Conservation (phyloP, 2,329 filamentous ascomycete genomes). For the Fusarium graminum region DNA sequence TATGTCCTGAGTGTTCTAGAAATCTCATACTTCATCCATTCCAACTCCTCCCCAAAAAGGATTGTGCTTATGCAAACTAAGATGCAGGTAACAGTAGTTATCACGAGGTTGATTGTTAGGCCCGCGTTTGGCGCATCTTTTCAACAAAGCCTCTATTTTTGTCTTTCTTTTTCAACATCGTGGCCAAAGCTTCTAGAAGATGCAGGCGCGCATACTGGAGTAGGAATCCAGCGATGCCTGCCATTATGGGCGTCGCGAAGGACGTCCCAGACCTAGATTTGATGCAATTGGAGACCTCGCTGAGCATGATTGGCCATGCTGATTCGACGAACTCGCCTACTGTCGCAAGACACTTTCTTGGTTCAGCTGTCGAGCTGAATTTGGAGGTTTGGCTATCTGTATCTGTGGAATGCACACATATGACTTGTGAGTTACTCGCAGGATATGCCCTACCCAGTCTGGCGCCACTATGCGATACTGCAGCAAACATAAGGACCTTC, state of each 20-base stretch:
- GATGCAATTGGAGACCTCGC: neutral
- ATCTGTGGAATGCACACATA: no score
- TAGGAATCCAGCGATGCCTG: constrained; percentile 11
- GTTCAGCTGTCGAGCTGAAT: no score
- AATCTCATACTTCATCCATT: constrained; percentile 4
- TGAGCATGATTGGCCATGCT: no score
- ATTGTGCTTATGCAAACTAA: constrained; percentile 21
- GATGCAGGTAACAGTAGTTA: constrained; percentile 11
- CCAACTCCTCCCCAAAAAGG: constrained; percentile 11
- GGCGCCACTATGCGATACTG: no score
- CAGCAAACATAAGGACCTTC: no score
- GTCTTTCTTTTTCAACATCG: constrained; percentile 7
- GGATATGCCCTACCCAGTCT: no score
- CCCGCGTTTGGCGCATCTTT: constrained; percentile 4
- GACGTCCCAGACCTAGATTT: constrained; percentile 14
- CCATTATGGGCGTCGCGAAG: constrained; percentile 19
- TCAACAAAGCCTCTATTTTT: constrained; percentile 17
- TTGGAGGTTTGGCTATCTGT: no score
- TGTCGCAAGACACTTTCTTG: no score
- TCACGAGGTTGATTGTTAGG: constrained; percentile 1
- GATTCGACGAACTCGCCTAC: no score
- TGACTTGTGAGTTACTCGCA: no score
- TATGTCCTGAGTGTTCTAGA: no score
- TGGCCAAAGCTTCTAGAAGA: neutral
- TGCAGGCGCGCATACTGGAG: constrained; percentile 16